Evolutionary conservation across 1,284 basidiomycete genomes (phyloP).

Genomic region (Ustilago shanxiensis): DNA sequence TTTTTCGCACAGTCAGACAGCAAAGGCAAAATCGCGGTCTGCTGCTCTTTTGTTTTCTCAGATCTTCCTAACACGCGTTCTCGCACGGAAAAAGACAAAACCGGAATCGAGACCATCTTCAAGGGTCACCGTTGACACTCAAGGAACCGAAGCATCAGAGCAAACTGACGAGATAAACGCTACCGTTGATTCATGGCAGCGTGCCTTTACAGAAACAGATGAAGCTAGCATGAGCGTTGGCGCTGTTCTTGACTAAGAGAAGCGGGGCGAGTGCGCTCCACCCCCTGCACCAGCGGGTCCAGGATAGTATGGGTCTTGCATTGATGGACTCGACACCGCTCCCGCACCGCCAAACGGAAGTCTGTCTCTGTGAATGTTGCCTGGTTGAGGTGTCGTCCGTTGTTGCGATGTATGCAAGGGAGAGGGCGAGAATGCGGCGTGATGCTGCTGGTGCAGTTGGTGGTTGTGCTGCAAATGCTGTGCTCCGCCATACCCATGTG

Average conservation of each 20-base stretch:
- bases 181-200: neutral
- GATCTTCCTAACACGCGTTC: constrained; percentile 16
- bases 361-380: constrained; percentile 9
- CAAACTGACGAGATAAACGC: neutral
- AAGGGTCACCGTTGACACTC: neutral
- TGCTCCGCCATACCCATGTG: constrained; percentile 29
- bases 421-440: neutral
- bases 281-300: constrained; percentile 9
- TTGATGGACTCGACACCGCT: neutral
- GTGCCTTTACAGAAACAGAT: neutral
- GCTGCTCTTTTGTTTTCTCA: constrained; percentile 4
- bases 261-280: constrained; percentile 14
- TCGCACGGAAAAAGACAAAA: constrained; percentile 27
- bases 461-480: constrained; percentile 19
- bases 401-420: constrained; percentile 5
- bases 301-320: constrained; percentile 33
- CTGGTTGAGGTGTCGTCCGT: constrained; percentile 33
- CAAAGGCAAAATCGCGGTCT: neutral
- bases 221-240: neutral
- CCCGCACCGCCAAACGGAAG: constrained; percentile 11
- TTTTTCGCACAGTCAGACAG: constrained; percentile 1
- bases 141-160: neutral
- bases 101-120: neutral
- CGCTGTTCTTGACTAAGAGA: neutral
- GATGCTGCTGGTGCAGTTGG: constrained; percentile 11